These are phyloP conservation scores for Passiflora organensis DNA, from an alignment of 345 rosid genomes.

Conservation along the genomic window DNA sequence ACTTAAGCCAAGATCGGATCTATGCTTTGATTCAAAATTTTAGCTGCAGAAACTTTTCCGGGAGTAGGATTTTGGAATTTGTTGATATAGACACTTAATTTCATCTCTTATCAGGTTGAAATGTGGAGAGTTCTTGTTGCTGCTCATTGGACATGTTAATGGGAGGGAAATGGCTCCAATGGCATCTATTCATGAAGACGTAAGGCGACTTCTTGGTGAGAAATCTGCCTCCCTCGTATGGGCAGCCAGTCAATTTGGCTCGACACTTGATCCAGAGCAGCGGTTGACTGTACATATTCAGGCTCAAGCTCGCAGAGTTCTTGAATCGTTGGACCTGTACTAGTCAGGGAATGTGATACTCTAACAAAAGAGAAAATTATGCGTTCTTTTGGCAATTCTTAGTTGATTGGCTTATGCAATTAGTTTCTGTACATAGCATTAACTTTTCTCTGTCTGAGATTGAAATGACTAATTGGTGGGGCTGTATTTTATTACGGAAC, in stretches of 20 bases:
- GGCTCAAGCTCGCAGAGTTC: constrained; percentile 89
- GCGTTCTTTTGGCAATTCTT: too few species aligned
- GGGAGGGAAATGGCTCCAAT: constrained; percentile 75
- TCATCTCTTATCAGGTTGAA: constrained; percentile 48
- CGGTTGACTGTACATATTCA: constrained; percentile 75
- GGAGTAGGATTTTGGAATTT: not conserved
- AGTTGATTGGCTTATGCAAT: too few species aligned
- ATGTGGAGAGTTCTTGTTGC: constrained; percentile 94
- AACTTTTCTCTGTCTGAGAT: too few species aligned
- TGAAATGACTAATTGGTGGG: too few species aligned
- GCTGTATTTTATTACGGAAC: too few species aligned
- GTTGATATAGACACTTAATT: not conserved
- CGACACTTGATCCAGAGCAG: constrained; percentile 82
- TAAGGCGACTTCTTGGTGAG: constrained; percentile 87
- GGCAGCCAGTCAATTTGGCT: constrained; percentile 96
- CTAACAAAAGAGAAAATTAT: too few species aligned
- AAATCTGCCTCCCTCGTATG: constrained; percentile 89
- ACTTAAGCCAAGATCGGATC: too few species aligned
- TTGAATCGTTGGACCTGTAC: constrained; percentile 69
- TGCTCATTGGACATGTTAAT: constrained; percentile 82
- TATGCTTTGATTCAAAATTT: too few species aligned
- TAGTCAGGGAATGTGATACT: not conserved
- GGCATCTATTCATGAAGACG: constrained; percentile 75
- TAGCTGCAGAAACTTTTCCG: too few species aligned
- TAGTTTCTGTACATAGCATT: too few species aligned